phyloP scores from a whole-genome alignment of 495 filamentous ascomycete genomes.

The Elasticomyces elasticus region DNA sequence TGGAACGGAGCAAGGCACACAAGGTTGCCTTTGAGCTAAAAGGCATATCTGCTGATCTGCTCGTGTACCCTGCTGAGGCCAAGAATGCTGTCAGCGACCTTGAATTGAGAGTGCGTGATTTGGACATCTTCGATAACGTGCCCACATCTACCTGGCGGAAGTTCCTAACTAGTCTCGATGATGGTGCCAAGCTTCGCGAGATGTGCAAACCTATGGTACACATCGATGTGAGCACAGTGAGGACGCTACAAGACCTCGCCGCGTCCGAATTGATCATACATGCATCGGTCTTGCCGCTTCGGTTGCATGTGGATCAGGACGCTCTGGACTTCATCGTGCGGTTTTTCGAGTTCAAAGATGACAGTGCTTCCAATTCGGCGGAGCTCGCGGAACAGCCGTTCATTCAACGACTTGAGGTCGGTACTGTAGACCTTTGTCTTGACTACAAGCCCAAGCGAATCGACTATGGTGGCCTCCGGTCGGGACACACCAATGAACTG shows the following conservation, averaged over 20 bases:
- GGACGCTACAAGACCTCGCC: constrained; percentile 69
- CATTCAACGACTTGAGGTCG: constrained; percentile 80
- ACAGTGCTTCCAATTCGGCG: constrained; percentile 37
- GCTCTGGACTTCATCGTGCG: constrained; percentile 93
- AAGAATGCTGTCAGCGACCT: constrained; percentile 79
- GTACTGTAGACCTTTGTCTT: constrained; percentile 67
- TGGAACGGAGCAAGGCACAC: constrained; percentile 78
- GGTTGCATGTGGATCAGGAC: constrained; percentile 95
- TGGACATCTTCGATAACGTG: constrained; percentile 90
- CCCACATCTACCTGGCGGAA: constrained; percentile 97
- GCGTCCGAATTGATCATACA: constrained; percentile 87
- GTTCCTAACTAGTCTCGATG: constrained; percentile 78
- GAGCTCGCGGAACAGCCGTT: constrained; percentile 53
- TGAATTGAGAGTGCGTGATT: constrained; percentile 67
- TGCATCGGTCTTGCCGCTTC: constrained; percentile 67
- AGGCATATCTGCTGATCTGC: constrained; percentile 72
- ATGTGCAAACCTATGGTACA: constrained; percentile 80
- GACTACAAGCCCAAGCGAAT: constrained; percentile 98
- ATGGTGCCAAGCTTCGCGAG: constrained; percentile 74
- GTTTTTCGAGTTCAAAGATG: constrained; percentile 96
- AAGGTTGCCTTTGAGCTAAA: constrained; percentile 93
- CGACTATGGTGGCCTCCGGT: constrained; percentile 88
- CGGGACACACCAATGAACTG: constrained; percentile 95
- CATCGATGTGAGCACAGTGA: constrained; percentile 76
- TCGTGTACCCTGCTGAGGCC: constrained; percentile 67